These are phyloP conservation scores for Cucurbitaria berberidis DNA, from an alignment of 2,329 filamentous ascomycete genomes.

Conservation along the genomic window DNA sequence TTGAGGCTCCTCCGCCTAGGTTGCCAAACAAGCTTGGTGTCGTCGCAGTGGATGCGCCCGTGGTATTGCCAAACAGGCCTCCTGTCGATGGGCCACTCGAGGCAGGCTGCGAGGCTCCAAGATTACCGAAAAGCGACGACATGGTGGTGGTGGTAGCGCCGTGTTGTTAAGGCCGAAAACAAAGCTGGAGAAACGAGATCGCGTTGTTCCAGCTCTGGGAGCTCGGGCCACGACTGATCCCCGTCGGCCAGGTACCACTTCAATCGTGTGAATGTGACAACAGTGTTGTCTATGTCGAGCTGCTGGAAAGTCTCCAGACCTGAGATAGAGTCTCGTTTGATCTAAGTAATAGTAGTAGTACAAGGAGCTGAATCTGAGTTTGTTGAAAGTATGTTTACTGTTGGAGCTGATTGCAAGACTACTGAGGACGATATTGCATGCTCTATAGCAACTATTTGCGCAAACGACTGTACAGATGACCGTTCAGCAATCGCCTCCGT, in stretches of 20 bases:
- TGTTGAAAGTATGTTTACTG: not conserved
- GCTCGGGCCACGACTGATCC: constrained; percentile 15
- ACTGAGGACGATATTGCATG: not conserved
- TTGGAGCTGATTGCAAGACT: not conserved
- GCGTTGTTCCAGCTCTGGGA: constrained; percentile 29
- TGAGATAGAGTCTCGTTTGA: not conserved
- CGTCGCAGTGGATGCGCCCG: constrained; percentile 29
- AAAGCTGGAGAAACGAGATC: constrained; percentile 29
- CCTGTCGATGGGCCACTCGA: constrained; percentile 30
- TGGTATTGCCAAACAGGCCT: constrained; percentile 35
- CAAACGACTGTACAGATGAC: constrained; percentile 13
- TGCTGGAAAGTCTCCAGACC: not conserved
- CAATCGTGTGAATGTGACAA: constrained; percentile 2
- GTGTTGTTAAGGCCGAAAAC: constrained; percentile 38
- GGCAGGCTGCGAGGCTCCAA: constrained; percentile 38
- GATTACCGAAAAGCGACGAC: constrained; percentile 43
- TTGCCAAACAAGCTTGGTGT: constrained; percentile 39
- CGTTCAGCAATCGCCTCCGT: not conserved
- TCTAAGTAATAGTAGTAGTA: not conserved
- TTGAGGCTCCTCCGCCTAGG: constrained; percentile 33
- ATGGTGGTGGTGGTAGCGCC: constrained; percentile 33
- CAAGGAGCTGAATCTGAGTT: not conserved
- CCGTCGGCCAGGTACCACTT: constrained; percentile 20
- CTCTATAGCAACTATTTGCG: not conserved
- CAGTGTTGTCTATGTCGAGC: not conserved